Conservation (phyloP, 2,329 filamentous ascomycete genomes). For the Orbilia oligospora region DNA sequence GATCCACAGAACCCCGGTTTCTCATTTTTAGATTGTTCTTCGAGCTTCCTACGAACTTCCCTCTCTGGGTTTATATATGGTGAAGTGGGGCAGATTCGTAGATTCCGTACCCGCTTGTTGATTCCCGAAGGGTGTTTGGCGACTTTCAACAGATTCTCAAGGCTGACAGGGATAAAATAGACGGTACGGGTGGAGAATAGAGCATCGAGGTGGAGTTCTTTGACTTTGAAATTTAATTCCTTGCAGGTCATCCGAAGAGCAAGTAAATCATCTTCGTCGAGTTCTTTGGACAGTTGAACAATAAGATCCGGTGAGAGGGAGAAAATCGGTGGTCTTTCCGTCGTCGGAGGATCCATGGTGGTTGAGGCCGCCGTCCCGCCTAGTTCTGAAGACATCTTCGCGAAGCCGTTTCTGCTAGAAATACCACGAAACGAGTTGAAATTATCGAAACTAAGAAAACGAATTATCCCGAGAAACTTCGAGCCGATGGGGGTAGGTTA, state of each 20-base stretch:
- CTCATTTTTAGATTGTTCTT: slow-evolving; percentile 43
- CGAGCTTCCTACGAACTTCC: slow-evolving; percentile 36
- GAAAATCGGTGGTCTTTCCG: slow-evolving; percentile 34
- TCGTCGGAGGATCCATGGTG: slow-evolving; percentile 10
- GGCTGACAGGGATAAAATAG: slow-evolving; percentile 37
- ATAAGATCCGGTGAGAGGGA: slow-evolving; percentile 42
- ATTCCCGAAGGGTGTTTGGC: slow-evolving; percentile 39
- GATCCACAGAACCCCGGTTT: slow-evolving; percentile 20
- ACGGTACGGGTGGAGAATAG: slow-evolving; percentile 36
- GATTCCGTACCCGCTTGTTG: slow-evolving; percentile 33
- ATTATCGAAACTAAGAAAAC: background rate
- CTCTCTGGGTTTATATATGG: slow-evolving; percentile 41
- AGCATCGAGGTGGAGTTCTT: slow-evolving; percentile 32
- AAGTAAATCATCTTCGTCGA: slow-evolving; percentile 46
- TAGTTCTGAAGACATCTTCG: background rate
- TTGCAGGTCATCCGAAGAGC: slow-evolving; percentile 47
- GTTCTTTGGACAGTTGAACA: slow-evolving; percentile 42
- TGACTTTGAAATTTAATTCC: slow-evolving; percentile 37
- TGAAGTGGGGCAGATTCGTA: slow-evolving; percentile 39
- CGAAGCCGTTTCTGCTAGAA: background rate
- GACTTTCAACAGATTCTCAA: slow-evolving; percentile 46
- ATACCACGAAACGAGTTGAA: background rate
- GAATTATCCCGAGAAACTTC: background rate
- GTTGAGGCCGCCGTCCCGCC: background rate
- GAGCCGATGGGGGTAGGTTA: background rate